A percentile compares a stretch with the other conserved stretches of the same genome.
Conservation (phyloP, 2,329 filamentous ascomycete genomes). For the Grosmannia serpens region DNA sequence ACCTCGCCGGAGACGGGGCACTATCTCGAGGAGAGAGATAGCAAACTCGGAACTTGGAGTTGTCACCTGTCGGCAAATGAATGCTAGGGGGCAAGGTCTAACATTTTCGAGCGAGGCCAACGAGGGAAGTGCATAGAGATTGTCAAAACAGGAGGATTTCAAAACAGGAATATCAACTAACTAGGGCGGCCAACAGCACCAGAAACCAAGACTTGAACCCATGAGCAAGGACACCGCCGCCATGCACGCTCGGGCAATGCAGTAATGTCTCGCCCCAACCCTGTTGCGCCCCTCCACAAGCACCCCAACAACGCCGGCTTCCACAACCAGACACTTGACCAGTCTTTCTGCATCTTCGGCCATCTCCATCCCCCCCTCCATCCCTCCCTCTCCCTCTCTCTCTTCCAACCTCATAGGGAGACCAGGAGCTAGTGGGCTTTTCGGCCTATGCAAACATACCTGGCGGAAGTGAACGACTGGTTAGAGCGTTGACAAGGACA, state of each 20-base stretch:
- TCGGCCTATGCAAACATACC: conserved; percentile 51
- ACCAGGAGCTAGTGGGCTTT: conserved; percentile 29
- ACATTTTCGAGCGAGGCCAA: not conserved
- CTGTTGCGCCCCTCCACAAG: not conserved
- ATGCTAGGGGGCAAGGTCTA: not conserved
- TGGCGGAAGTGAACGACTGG: conserved; percentile 14
- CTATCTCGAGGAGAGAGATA: no score
- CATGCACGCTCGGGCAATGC: conserved; percentile 2
- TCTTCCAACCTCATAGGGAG: not conserved
- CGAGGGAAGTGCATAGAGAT: no score
- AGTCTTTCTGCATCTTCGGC: not conserved
- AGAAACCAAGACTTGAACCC: not conserved
- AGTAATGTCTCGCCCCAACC: not conserved
- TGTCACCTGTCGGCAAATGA: not conserved
- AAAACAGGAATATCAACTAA: not conserved
- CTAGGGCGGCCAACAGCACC: not conserved
- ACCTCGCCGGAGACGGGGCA: no score
- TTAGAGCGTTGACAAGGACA: not conserved
- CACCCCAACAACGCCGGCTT: not conserved
- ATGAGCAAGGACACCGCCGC: not conserved
- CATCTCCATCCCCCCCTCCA: no score
- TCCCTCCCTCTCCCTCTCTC: no score
- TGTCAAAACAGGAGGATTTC: not conserved
- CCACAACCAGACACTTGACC: not conserved
- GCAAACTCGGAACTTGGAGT: not conserved